Conservation (phyloP, 106 monocot genomes). For the Dioscorea zingiberensis region DNA sequence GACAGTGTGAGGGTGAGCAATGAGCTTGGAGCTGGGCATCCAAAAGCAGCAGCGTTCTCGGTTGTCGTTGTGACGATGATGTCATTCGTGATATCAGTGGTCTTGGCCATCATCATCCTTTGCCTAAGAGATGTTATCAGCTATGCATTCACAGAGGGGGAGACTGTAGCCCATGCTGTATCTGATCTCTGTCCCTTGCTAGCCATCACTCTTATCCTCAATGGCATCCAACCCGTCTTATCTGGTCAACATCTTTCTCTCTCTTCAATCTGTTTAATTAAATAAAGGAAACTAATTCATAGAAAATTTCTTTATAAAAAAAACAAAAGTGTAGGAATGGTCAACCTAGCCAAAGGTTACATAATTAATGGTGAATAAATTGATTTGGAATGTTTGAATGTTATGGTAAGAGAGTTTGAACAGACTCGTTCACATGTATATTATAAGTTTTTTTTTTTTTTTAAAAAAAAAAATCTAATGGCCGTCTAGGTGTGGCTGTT, state of each 20-base stretch:
- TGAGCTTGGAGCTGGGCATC: constrained; percentile 81
- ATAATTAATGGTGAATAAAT: too few relatives aligned
- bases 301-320: too few relatives aligned
- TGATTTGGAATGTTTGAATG: too few relatives aligned
- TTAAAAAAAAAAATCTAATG: too few relatives aligned
- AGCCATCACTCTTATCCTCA: constrained; percentile 65
- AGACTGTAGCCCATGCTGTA: constrained; percentile 62
- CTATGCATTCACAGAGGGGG: constrained; percentile 78
- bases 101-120: constrained; percentile 34
- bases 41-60: constrained; percentile 70
- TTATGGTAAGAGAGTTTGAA: too few relatives aligned
- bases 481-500: constrained; percentile 90
- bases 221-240: constrained; percentile 77
- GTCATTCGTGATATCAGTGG: constrained; percentile 33
- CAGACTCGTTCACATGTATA: too few relatives aligned
- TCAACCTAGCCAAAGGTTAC: too few relatives aligned
- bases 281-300: too few relatives aligned
- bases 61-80: constrained; percentile 63
- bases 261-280: too few relatives aligned
- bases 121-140: constrained; percentile 56
- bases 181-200: constrained; percentile 78
- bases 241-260: constrained; percentile 33
- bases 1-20: constrained; percentile 94
- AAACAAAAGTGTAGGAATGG: too few relatives aligned
- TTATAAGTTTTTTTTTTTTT: too few relatives aligned